Base-by-base conservation (phyloP, 148 eudicot genomes). In the Drosera capensis region DNA sequence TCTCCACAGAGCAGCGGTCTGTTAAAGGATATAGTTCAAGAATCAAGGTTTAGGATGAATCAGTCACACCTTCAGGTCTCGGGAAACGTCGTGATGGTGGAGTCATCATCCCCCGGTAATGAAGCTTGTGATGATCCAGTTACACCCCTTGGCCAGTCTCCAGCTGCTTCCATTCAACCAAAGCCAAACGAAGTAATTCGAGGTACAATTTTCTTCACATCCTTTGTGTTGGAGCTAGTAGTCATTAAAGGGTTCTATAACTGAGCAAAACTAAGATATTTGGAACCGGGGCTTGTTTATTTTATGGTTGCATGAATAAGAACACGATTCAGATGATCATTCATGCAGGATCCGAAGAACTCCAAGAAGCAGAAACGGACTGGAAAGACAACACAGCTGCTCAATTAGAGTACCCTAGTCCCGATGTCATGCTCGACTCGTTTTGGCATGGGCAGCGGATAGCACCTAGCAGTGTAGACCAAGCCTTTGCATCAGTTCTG, bases 101-200 rank as follows among this genome's bases (percentile, higher is more conserved):
- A 68, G 48, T 56, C 72, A 29, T 60, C 68, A 25, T 59, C 71
- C 24, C 67, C 23, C 18, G 59, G 68, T 49, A 49, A 51, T 20
- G 81, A 67, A 25, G 59, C 16, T 16, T 63, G 25, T 60, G 74
- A 70, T 25, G 85, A 85, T 48, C 73, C 79, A 0, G 49, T 73
- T 28, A 80, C 95, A 28, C 95, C 95, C 19, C 52, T 74, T 8
- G 71, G 88, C 50, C 75, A 72, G 31, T 79, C 95, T 46, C n/a
- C n/a, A n/a, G 55, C 63, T 30, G 70, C 81, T 24, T 75, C 82
- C 5, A 28, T 28, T 5, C 31, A 28, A 5, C 7, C 31, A 28
- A 11, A 28, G 31, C 11, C 5, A 11, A 28, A 28, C 5, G 11
- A 6, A 6, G 31, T 28, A 5, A 28, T 28, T 28, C 31, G 11